Evolutionary conservation across 257 asterid species (phyloP), one percentile per base, ranked within the genome.

Genomic region (Dorcoceras hygrometricum): DNA sequence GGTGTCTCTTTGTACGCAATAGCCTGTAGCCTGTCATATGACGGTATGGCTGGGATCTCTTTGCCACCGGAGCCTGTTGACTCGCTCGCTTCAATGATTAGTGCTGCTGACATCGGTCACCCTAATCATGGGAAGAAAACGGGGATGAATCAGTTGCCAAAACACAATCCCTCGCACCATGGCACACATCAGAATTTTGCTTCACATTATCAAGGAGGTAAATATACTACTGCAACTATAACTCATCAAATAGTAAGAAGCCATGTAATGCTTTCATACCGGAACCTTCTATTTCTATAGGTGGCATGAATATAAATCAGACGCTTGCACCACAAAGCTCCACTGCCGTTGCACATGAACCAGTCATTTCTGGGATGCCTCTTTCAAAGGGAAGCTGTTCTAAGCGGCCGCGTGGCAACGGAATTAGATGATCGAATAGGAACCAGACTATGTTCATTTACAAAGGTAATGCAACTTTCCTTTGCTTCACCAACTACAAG

Each of bases 11-110:
- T 87, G 28, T 63, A 81, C 59, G 79, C 95, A 50, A 69, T 79
- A 4, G 79, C 85, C n/a, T 79, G 95, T 66, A 66, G 82, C 63
- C 82, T 92, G 25, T 81, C 96, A 2, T 78, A 73, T 23, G 92
- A 87, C 19, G 96, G 97, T 25, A 86, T 84, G 97, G 20, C 70
- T 0, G 91, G 91, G 36, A 77, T 79, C 59, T 61, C 81, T 2
- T 57, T 72, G 76, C 88, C 79, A 4, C n/a, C 16, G 6, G 81
- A 77, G 43, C 66, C 87, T 6, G 68, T 72, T 23, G 86, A 80
- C 36, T 53, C 79, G 8, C 80, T 77, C 34, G 19, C 89, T 43
- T 60, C 82, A 8, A 75, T 72, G 80, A 83, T 73, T 20, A 58
- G 81, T 79, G 78, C 85, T 28, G 70, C 95, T 12, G 80, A 63